Evolutionary conservation across 1,284 basidiomycete species (phyloP).

Genomic region (Wolfiporia cocos): DNA sequence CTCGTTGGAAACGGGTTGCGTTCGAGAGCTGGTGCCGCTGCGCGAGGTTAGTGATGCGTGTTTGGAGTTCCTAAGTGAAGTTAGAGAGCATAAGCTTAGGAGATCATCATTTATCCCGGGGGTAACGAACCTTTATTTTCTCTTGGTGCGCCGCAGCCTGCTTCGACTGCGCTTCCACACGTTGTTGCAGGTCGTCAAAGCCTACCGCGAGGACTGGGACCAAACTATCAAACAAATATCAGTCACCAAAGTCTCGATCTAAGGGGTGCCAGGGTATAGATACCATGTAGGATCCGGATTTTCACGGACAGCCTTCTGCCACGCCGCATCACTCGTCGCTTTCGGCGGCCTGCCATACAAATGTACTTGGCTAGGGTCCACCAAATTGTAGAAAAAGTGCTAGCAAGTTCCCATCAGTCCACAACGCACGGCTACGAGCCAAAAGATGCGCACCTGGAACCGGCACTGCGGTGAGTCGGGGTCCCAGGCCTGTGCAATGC

Average conservation of each 20-base stretch:
- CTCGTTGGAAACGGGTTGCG: conserved; percentile 61
- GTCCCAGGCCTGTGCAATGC: conserved; percentile 70
- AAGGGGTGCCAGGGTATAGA: no score
- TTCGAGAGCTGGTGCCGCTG: conserved; percentile 68
- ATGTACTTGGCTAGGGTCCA: conserved; percentile 65
- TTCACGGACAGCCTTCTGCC: conserved; percentile 77
- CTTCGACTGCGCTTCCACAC: conserved; percentile 73
- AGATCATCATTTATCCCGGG: not conserved
- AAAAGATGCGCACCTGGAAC: conserved; percentile 61
- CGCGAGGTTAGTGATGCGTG: conserved; percentile 56
- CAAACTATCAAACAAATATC: conserved; percentile 26
- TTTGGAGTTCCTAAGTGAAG: conserved; percentile 53
- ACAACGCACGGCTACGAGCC: not conserved
- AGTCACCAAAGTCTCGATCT: not conserved
- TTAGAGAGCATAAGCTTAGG: not conserved
- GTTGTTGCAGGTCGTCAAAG: conserved; percentile 77
- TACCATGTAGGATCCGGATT: conserved; percentile 82
- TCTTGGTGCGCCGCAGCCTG: conserved; percentile 69
- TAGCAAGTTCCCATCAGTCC: conserved; percentile 23
- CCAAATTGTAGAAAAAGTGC: conserved; percentile 86
- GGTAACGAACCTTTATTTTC: conserved; percentile 48
- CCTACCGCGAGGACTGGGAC: conserved; percentile 81
- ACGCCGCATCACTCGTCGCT: conserved; percentile 68
- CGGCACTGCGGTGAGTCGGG: conserved; percentile 63
- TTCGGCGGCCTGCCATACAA: conserved; percentile 73